These are phyloP conservation scores for Botrytis deweyae DNA, from an alignment of 2,329 filamentous ascomycete genomes.

Conservation along the genomic window DNA sequence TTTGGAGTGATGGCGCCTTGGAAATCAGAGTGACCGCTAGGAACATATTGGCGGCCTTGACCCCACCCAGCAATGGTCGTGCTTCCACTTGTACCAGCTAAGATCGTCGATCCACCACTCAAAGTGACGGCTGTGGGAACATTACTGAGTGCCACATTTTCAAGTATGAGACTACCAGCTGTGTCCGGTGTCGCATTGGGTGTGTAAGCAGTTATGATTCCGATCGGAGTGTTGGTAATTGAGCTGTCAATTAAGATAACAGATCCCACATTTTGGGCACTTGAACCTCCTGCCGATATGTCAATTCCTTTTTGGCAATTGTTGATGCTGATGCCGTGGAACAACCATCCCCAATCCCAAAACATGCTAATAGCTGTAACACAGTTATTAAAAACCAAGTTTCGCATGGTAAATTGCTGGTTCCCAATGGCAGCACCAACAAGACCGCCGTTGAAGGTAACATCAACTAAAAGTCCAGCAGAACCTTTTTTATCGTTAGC, in stretches of 20 bases:
- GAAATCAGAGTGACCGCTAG: slow-evolving; percentile 43
- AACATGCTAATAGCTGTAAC: slow-evolving; percentile 55
- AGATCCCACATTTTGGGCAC: slow-evolving; percentile 52
- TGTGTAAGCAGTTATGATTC: slow-evolving; percentile 49
- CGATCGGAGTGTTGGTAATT: slow-evolving; percentile 50
- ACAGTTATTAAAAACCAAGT: slow-evolving; percentile 48
- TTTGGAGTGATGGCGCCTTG: slow-evolving; percentile 44
- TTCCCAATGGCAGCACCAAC: slow-evolving; percentile 61
- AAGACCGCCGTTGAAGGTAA: slow-evolving; percentile 59
- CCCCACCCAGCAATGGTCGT: slow-evolving; percentile 17
- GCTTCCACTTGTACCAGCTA: slow-evolving; percentile 23
- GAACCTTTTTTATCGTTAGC: slow-evolving; percentile 42
- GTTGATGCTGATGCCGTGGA: slow-evolving; percentile 50
- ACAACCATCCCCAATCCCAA: slow-evolving; percentile 62
- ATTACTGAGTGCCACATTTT: slow-evolving; percentile 20
- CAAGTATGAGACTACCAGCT: slow-evolving; percentile 21
- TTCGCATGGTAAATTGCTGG: slow-evolving; percentile 63
- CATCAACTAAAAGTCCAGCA: slow-evolving; percentile 58
- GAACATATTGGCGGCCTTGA: slow-evolving; percentile 52
- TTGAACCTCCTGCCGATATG: slow-evolving; percentile 45
- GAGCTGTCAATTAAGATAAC: slow-evolving; percentile 56
- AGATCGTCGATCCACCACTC: slow-evolving; percentile 41
- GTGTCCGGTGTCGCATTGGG: slow-evolving; percentile 48
- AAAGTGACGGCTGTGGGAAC: slow-evolving; percentile 17
- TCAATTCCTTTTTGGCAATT: slow-evolving; percentile 54